Conservation (phyloP, 2,329 filamentous ascomycete species). For the Epichloe sp. region DNA sequence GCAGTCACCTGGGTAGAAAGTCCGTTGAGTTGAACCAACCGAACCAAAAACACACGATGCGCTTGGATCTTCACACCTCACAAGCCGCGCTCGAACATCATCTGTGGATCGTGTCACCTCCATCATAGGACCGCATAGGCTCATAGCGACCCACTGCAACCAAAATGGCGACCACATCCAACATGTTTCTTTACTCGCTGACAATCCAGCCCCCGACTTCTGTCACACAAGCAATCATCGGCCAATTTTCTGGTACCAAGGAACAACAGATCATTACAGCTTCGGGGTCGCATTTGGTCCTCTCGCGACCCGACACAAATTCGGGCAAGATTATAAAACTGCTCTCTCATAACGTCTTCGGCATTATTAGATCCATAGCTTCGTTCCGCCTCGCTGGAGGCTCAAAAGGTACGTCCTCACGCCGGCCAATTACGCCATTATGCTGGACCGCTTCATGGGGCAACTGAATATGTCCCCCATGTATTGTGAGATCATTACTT, state of each 20-base stretch:
- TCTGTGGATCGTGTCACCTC: no score
- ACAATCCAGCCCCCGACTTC: constrained; percentile 87
- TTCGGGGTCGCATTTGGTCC: constrained; percentile 75
- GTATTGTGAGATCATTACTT: not conserved
- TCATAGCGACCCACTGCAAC: no score
- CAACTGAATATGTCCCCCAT: not conserved
- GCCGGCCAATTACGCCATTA: not conserved
- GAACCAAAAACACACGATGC: no score
- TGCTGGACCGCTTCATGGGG: constrained; percentile 12
- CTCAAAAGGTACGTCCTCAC: constrained; percentile 60
- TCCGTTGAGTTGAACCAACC: no score
- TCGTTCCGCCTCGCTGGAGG: constrained; percentile 87
- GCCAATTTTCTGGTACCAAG: constrained; percentile 89
- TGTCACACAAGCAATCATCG: constrained; percentile 79
- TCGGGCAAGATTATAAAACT: constrained; percentile 78
- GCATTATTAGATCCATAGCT: constrained; percentile 79
- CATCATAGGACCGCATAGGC: no score
- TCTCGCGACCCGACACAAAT: constrained; percentile 73
- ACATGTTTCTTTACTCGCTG: constrained; percentile 97
- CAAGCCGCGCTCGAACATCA: no score
- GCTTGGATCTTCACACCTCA: no score
- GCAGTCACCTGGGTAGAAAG: no score
- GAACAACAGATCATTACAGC: constrained; percentile 95
- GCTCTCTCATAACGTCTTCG: constrained; percentile 87
- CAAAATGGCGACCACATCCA: constrained; percentile 86